Conservation (phyloP, 495 filamentous ascomycete genomes). For the Lophiostoma macrostomum region DNA sequence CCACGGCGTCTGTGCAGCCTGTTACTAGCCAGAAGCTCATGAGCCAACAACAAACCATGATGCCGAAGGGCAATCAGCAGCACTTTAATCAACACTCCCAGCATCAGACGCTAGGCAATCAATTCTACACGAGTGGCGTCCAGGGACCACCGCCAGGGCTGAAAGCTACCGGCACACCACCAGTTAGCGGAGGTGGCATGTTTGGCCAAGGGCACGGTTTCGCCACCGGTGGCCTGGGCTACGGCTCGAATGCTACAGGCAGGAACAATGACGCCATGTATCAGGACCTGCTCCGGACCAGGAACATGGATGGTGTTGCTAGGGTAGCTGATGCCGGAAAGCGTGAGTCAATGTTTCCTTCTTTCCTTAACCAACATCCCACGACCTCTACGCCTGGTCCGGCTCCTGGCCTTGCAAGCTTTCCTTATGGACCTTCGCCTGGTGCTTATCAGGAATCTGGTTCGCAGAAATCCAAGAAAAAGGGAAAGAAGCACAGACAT, state of each 20-base stretch:
- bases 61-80: slow-evolving; percentile 56
- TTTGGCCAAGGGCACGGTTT: slow-evolving; percentile 78
- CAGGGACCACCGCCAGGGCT: slow-evolving; percentile 93
- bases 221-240: slow-evolving; percentile 60
- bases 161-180: slow-evolving; percentile 90
- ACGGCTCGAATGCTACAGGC: slow-evolving; percentile 60
- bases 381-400: slow-evolving; percentile 85
- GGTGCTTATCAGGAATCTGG: slow-evolving; percentile 79
- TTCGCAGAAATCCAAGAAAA: slow-evolving; percentile 95
- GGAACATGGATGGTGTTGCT: slow-evolving; percentile 51
- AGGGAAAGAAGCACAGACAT: slow-evolving; percentile 99
- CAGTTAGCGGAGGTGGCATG: slow-evolving; percentile 71
- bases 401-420: slow-evolving; percentile 80
- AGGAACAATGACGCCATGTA: slow-evolving; percentile 79
- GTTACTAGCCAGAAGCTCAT: slow-evolving; percentile 79
- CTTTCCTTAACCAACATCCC: slow-evolving; percentile 72
- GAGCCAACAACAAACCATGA: slow-evolving; percentile 85
- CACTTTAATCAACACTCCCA: slow-evolving; percentile 54
- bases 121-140: slow-evolving; percentile 65
- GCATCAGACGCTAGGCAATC: slow-evolving; percentile 54
- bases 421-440: slow-evolving; percentile 82
- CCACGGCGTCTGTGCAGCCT: slow-evolving; percentile 72
- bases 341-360: slow-evolving; percentile 90
- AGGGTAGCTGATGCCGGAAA: slow-evolving; percentile 76
- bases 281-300: slow-evolving; percentile 68